phyloP scores from a whole-genome alignment of 2,329 filamentous ascomycete species.

The Cladosporium sp. region DNA sequence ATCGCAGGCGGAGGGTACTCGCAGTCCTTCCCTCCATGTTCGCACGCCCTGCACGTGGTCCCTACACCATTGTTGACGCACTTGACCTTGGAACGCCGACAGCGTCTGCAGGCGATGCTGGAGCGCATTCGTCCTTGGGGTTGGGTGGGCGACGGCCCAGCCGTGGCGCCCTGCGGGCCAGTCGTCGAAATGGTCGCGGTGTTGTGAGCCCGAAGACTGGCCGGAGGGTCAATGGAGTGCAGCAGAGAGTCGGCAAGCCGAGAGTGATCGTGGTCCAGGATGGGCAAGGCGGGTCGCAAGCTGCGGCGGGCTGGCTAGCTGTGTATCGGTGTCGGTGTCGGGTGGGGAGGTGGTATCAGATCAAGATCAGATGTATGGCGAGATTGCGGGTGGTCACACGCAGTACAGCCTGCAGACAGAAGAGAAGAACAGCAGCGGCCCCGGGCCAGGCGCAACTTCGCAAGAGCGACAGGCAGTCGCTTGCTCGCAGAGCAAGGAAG shows the following conservation, averaged over 20 bases:
- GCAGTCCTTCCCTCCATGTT: constrained; percentile 71
- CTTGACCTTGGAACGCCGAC: constrained; percentile 81
- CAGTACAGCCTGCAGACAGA: not conserved
- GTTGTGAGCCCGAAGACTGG: constrained; percentile 21
- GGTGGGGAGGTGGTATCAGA: constrained; percentile 1
- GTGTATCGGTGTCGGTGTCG: not conserved
- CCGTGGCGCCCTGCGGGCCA: constrained; percentile 22
- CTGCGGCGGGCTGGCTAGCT: not conserved
- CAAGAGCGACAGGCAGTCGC: constrained; percentile 3
- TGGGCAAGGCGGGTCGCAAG: constrained; percentile 11
- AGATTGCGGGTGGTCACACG: not conserved
- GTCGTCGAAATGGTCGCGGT: constrained; percentile 19
- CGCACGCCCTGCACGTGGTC: constrained; percentile 73
- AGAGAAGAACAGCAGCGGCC: not conserved
- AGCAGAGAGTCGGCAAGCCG: constrained; percentile 30
- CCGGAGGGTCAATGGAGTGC: constrained; percentile 24
- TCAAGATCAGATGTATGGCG: not conserved
- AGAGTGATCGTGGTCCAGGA: constrained; percentile 12
- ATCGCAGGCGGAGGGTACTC: constrained; percentile 62
- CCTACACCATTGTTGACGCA: constrained; percentile 77
- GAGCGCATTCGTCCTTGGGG: constrained; percentile 62
- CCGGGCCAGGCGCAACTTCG: not conserved
- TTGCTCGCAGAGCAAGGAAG: not conserved
- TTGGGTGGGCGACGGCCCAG: constrained; percentile 36
- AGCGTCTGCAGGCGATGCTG: constrained; percentile 75